Evolutionary conservation across 371 early-diverging fungal genomes (phyloP).

Genomic region (Mucor saturninus): DNA sequence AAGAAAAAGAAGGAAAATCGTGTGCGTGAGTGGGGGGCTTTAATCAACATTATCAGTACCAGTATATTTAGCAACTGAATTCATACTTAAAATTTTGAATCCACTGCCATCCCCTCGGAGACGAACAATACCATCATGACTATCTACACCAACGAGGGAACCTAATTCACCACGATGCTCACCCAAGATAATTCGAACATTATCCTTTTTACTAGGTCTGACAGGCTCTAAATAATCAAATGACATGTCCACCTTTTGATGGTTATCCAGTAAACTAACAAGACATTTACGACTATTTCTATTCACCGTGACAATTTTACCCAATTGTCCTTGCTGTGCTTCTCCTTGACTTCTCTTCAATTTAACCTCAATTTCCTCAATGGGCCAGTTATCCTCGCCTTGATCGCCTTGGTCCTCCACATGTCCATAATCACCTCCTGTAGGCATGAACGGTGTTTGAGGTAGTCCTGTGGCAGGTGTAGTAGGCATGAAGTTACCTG

Average conservation of each 20-base stretch:
- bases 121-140: conserved; percentile 82
- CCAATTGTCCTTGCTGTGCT: conserved; percentile 48
- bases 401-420: conserved; percentile 43
- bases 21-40: background rate
- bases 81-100: conserved; percentile 68
- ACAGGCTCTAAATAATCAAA: conserved; percentile 69
- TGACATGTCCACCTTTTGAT: conserved; percentile 40
- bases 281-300: conserved; percentile 49
- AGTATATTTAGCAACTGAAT: conserved; percentile 64
- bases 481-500: conserved; percentile 51
- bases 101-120: conserved; percentile 61
- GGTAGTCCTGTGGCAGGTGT: conserved; percentile 62
- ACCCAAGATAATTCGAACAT: conserved; percentile 76
- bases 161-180: conserved; percentile 76
- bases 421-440: conserved; percentile 56
- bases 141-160: conserved; percentile 80
- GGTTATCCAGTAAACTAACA: conserved; percentile 33
- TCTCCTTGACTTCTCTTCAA: conserved; percentile 43
- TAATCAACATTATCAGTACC: conserved; percentile 32
- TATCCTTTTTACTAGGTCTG: conserved; percentile 79
- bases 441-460: conserved; percentile 71
- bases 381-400: conserved; percentile 64
- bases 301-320: conserved; percentile 57
- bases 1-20: background rate
- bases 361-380: conserved; percentile 68